Base-by-base conservation (phyloP, 2,329 filamentous ascomycete species). In the Penicillium sp. region DNA sequence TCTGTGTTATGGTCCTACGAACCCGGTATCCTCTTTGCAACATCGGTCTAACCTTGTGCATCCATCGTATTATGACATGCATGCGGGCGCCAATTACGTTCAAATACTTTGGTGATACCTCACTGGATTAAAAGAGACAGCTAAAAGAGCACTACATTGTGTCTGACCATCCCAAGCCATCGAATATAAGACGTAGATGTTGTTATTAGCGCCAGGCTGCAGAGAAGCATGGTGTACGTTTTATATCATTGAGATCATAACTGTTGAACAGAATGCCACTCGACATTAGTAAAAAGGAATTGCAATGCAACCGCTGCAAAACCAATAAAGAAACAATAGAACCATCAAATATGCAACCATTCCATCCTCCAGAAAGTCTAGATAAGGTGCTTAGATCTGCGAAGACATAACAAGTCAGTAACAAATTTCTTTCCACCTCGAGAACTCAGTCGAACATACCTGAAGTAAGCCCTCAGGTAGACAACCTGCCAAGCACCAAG, bases 401-500 rank as follows among this genome's bases (percentile, higher is more conserved):
- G 65, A 14, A 12, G 37, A 54, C 19, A 41, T 37, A 28, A 25
- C 3, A 51, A 51, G 44, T 46, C 25, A 51, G 53, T 38, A 19
- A 34, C 19, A 22, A 34, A 29, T 16, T 11, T 8, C 19, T 14
- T 1, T 36, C 16, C 8, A 14, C 18, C 16, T 13, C 39, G 19
- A 31, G 30, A 25, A 11, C 38, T n/a, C 14, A 18, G 27, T 46
- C 25, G 40, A 22, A 69, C 72, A 65, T 70, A 88, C 80, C 90
- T 84, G 80, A 99, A 99, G 80, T 99, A 99, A 57, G 92, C 91
- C 70, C 93, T 82, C 74, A 99, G 79, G 75, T 99, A 99, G 69
- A 99, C 84, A 67, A 99, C 88, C 83, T 99, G 93, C 93, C 93
- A 99, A 35, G 78, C 90, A 72, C 93, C 95, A 62, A 99, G 78